These are phyloP conservation scores for Phanerochaete sordida DNA, from an alignment of 768 basidiomycete species.

Conservation along the genomic window DNA sequence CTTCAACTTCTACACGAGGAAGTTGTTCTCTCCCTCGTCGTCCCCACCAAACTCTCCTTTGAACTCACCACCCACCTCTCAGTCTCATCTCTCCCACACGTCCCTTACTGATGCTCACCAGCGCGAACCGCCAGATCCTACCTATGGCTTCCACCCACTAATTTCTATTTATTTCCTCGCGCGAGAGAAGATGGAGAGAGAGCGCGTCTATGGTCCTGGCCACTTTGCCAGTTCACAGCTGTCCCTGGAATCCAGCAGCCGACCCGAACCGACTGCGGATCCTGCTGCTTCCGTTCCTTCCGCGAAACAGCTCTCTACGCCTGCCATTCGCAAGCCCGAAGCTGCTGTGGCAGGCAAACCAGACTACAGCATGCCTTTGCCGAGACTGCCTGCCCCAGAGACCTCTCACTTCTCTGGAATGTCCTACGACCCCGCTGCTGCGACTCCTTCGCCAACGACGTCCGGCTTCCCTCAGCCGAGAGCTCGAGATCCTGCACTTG, in stretches of 20 bases:
- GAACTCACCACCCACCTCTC: conserved; percentile 59
- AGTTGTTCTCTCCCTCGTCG: conserved; percentile 63
- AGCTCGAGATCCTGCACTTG: conserved; percentile 55
- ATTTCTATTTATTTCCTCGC: conserved; percentile 97
- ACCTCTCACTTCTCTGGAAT: conserved; percentile 78
- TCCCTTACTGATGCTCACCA: conserved; percentile 42
- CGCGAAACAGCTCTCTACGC: conserved; percentile 29
- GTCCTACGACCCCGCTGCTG: conserved; percentile 63
- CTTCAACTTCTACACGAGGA: conserved; percentile 91
- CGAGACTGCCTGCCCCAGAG: conserved; percentile 76
- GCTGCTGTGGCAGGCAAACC: conserved; percentile 40
- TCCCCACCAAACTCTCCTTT: conserved; percentile 51
- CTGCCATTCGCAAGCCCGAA: conserved; percentile 32
- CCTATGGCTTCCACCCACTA: conserved; percentile 89
- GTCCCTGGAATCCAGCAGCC: conserved; percentile 41
- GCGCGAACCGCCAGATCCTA: conserved; percentile 69
- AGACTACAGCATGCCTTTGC: conserved; percentile 82
- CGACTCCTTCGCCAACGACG: conserved; percentile 58
- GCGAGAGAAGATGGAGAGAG: conserved; percentile 92
- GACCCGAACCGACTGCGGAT: conserved; percentile 14
- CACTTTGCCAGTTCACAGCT: conserved; percentile 92
- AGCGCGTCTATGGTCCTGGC: conserved; percentile 89
- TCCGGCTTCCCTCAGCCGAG: conserved; percentile 53
- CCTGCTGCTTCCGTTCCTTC: conserved; percentile 13
- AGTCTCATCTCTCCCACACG: conserved; percentile 48